Evolutionary conservation across 2,329 filamentous ascomycete genomes (phyloP), one percentile per base, ranked within the genome.

Genomic region (Malbranchea zuffiana): DNA sequence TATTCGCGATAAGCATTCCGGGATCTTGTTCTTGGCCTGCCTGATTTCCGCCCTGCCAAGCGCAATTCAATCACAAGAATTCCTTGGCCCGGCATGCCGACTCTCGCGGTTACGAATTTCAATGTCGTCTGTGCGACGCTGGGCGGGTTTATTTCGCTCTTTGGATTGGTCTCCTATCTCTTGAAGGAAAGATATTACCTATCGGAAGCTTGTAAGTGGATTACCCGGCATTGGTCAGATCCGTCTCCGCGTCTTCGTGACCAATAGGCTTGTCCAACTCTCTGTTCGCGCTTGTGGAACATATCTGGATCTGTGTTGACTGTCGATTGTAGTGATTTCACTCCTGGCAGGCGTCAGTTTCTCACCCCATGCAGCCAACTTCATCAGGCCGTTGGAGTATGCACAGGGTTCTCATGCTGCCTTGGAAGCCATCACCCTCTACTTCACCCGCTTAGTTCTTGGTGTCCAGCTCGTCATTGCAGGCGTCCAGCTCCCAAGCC

Each of bases 171-270:
- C 0, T 94, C 85, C 1, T 93, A 86, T 54, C 71, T 94, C 12
- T 71, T 83, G 53, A 94, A 95, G 55, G 87, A 94, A 62, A 80
- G 77, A 40, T 88, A 83, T 54, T 94, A 94, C 56, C 71, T 95
- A 1, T 93, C 85, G 1, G 87, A 95, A 71, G 83, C 87, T 36
- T 66, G 84, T 88, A 66, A 56, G 81, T 74, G 13, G 19, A 17
- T 23, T 16, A 23, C 13, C 13, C 20, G 31, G 19, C n/a, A 19
- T 23, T 11, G 18, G 16, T 26, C 21, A 4, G 8, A 27, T 11
- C 6, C 24, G 16, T 13, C 30, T 29, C 7, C 21, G 16, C 11
- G 21, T 8, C n/a, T n/a, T n/a, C n/a, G n/a, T n/a, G n/a, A n/a
- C n/a, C n/a, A n/a, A n/a, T n/a, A n/a, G n/a, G n/a, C n/a, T n/a